Conservation (phyloP, 2,329 filamentous ascomycete species). For the Tolypocladium tundrense region DNA sequence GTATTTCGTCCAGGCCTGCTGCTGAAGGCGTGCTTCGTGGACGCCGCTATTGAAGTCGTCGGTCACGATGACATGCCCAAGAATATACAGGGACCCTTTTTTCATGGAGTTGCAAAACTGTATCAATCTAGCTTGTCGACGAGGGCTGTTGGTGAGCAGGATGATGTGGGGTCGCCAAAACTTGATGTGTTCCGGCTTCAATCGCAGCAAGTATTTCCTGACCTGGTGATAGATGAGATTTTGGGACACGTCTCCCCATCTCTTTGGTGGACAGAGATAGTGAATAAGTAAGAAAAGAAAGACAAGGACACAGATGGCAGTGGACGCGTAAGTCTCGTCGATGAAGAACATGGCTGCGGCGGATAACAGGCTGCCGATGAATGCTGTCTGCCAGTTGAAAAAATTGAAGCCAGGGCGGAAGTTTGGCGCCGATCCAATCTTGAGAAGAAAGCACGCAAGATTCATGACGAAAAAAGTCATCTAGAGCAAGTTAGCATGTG, state of each 20-base stretch:
- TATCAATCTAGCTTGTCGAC: conserved; percentile 73
- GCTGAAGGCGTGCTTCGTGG: conserved; percentile 70
- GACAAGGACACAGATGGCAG: conserved; percentile 62
- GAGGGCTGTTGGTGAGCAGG: conserved; percentile 70
- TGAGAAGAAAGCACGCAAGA: conserved; percentile 74
- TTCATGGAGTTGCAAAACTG: conserved; percentile 89
- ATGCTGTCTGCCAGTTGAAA: conserved; percentile 78
- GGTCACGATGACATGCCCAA: conserved; percentile 81
- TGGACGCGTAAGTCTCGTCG: conserved; percentile 68
- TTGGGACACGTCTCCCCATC: conserved; percentile 85
- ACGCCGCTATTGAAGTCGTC: conserved; percentile 71
- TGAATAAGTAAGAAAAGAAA: conserved; percentile 78
- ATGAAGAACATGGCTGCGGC: conserved; percentile 85
- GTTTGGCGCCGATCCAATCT: conserved; percentile 80
- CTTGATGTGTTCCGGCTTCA: conserved; percentile 82
- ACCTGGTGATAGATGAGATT: conserved; percentile 81
- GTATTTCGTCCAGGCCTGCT: conserved; percentile 74
- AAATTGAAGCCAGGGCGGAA: conserved; percentile 83
- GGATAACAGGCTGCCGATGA: conserved; percentile 63
- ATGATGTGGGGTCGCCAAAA: conserved; percentile 89
- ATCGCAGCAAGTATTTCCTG: conserved; percentile 73
- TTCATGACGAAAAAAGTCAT: conserved; percentile 91
- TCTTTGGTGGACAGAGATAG: conserved; percentile 74
- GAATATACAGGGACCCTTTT: conserved; percentile 74
- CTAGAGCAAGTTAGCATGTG: conserved; percentile 18